Percentiles rank a stretch among this genome's conserved stretches.
These are phyloP conservation scores for Haematococcus lacustris DNA, from an alignment of 139 green algal species.

Conservation along the genomic window DNA sequence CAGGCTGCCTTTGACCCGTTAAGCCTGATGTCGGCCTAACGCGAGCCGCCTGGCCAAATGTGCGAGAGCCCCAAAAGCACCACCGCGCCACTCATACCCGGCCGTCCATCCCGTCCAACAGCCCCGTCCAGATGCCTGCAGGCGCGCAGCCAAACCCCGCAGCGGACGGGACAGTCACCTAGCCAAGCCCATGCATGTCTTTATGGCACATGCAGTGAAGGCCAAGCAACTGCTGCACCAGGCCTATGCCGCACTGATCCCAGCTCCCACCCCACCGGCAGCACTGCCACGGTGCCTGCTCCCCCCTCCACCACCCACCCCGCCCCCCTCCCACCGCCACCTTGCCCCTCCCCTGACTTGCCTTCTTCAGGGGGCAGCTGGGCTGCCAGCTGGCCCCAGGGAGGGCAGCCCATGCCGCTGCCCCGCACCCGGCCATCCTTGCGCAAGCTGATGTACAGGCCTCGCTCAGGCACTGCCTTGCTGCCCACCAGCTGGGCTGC, in stretches of 20 bases:
- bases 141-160: neutral
- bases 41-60: neutral
- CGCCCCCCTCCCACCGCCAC: neutral
- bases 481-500: slow-evolving; percentile 52
- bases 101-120: slow-evolving; percentile 74
- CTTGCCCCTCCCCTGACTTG: neutral
- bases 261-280: neutral
- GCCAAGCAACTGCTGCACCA: neutral
- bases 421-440: slow-evolving; percentile 68
- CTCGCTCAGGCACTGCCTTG: slow-evolving; percentile 30
- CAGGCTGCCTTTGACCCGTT: no score
- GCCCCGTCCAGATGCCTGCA: slow-evolving; percentile 42
- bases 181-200: neutral
- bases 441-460: slow-evolving; percentile 67
- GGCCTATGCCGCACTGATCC: neutral
- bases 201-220: neutral
- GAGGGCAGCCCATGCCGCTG: slow-evolving; percentile 33
- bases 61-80: neutral
- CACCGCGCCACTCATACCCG: slow-evolving; percentile 18
- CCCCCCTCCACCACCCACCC: neutral
- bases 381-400: neutral
- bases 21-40: no score
- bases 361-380: slow-evolving; percentile 8
- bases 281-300: neutral
- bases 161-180: neutral